Base-by-base conservation (phyloP, 139 green algal species). In the Asterochloris sp. region DNA sequence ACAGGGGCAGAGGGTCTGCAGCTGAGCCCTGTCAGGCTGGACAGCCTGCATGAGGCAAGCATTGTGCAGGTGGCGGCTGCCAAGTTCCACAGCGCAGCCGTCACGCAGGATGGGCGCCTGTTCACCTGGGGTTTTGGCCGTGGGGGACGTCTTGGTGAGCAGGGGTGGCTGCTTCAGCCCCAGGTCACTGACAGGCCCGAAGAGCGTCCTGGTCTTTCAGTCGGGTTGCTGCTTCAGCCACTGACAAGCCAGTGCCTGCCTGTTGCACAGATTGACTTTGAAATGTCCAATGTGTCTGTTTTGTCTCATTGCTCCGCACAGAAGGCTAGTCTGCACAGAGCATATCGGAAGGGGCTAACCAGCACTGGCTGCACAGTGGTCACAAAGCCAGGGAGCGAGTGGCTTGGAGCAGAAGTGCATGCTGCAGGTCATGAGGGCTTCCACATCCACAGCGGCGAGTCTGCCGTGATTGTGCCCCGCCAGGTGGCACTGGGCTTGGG, bases 61-160 rank as follows among this genome's bases (percentile, higher is more conserved):
- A 85, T 95, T 16, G 83, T 88, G 24, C 62, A 66, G 0, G 62
- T 98, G 19, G 84, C 90, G 0, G 92, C 93, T 11, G 92, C 88
- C 62, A 98, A 98, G 88, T 99, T 97, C 75, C 96, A 99, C 87
- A 92, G 82, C 47, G 93, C 89, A 17, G 93, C 94, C 0, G 84
- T 98, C 21, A 93, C 88, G 0, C 28, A 60, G 0, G 89, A 92
- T 60, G 96, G 96, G 12, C 29, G 79, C 23, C 78, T 96, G 26
- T 92, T 84, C 85, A 86, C 85, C 15, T 96, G 92, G 92, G 92
- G 92, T 26, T 92, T 94, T 91, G 95, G 95, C 29, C 86, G 92
- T 12, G 95, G 96, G 12, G 96, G 95, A 10, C 78, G 96, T 26
- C 88, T 98, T 69, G 95, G 90, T 89, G 81, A 54, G 82, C 27